phyloP scores from a whole-genome alignment of 768 basidiomycete species.

The Strobilomyces dryophilus region DNA sequence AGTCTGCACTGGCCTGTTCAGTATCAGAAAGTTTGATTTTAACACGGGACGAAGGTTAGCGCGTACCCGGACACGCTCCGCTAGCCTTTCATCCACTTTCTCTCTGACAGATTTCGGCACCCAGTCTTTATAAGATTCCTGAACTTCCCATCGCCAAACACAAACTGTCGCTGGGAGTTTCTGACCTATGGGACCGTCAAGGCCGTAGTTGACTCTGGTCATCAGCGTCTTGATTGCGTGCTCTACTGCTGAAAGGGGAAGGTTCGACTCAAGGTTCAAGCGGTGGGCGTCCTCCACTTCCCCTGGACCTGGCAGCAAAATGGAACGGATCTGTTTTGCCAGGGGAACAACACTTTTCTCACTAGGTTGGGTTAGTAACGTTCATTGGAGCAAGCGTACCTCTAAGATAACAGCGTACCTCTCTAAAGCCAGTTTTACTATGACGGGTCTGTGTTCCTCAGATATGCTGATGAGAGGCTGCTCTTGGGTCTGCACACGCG shows the following conservation, averaged over 20 bases:
- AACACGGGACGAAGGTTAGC: not conserved
- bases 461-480: conserved; percentile 57
- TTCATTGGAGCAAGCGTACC: conserved; percentile 1
- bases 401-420: conserved; percentile 49
- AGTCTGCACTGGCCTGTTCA: conserved; percentile 53
- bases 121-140: conserved; percentile 52
- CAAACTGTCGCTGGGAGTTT: conserved; percentile 62
- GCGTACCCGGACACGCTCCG: conserved; percentile 64
- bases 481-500: conserved; percentile 42
- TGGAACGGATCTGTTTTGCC: conserved; percentile 64
- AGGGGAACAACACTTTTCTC: conserved; percentile 66
- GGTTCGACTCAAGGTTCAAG: conserved; percentile 34
- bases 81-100: conserved; percentile 54
- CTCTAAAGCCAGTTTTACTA: conserved; percentile 83
- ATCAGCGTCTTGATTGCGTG: conserved; percentile 59
- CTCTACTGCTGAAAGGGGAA: conserved; percentile 53
- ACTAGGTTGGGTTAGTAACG: conserved; percentile 36
- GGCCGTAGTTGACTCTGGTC: conserved; percentile 75
- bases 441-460: conserved; percentile 63
- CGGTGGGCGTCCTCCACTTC: conserved; percentile 43
- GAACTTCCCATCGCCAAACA: conserved; percentile 87
- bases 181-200: conserved; percentile 47
- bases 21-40: conserved; percentile 1
- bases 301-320: conserved; percentile 61
- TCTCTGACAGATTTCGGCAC: conserved; percentile 63